A percentile compares a stretch with the other conserved stretches of the same genome.
phyloP scores from a whole-genome alignment of 2,329 filamentous ascomycete genomes.

The Penicillium corylophilum region DNA sequence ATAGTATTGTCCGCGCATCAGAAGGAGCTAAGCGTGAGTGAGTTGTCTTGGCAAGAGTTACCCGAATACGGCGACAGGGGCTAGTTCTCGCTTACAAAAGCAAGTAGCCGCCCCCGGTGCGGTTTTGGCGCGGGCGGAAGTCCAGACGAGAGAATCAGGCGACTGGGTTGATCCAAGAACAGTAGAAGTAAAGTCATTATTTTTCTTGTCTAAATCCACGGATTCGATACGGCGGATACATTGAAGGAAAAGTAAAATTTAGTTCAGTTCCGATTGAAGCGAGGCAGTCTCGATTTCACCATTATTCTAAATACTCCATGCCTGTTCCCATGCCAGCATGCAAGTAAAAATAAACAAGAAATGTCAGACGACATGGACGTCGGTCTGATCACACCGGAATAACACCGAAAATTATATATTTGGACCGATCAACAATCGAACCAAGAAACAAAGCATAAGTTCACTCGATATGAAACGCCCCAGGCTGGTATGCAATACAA shows the following conservation, averaged over 20 bases:
- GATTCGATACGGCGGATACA: too few relatives aligned
- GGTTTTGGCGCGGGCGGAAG: slow-evolving; percentile 15
- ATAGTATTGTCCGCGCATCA: background rate
- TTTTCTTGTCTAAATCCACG: background rate
- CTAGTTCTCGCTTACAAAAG: slow-evolving; percentile 1
- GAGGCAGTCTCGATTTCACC: too few relatives aligned
- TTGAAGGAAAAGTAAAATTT: too few relatives aligned
- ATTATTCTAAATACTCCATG: too few relatives aligned
- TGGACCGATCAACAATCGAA: background rate
- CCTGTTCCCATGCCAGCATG: too few relatives aligned
- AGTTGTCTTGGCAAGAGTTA: slow-evolving; percentile 11
- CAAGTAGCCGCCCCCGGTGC: slow-evolving; percentile 1
- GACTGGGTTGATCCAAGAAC: slow-evolving; percentile 13
- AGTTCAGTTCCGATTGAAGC: too few relatives aligned
- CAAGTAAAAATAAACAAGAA: too few relatives aligned
- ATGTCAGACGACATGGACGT: too few relatives aligned
- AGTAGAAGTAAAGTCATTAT: background rate
- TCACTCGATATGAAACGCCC: too few relatives aligned
- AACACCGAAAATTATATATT: background rate
- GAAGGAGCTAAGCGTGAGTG: background rate
- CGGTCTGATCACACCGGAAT: too few relatives aligned
- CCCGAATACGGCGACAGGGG: background rate
- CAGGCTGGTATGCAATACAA: background rate
- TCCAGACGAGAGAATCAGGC: slow-evolving; percentile 6
- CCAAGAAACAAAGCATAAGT: background rate